Conservation (phyloP, 805 yeast genomes). For the Pichia rugopelliculosa region DNA sequence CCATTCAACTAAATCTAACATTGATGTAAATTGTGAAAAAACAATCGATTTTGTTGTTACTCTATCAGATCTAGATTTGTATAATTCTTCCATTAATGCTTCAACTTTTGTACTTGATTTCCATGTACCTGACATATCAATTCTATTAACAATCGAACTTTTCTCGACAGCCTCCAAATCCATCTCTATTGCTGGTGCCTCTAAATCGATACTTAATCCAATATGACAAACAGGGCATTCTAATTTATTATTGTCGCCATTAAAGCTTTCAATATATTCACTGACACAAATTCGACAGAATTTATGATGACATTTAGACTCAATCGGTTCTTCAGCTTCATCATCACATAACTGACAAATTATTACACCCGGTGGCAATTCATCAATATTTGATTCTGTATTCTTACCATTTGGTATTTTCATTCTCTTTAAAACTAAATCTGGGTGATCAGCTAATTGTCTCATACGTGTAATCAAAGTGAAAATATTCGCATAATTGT, state of each 20-base stretch:
- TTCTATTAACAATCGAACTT: slow-evolving; percentile 76
- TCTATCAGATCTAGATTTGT: slow-evolving; percentile 74
- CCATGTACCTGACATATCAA: slow-evolving; percentile 86
- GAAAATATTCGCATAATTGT: slow-evolving; percentile 95
- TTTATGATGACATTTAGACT: slow-evolving; percentile 86
- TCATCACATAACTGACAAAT: slow-evolving; percentile 94
- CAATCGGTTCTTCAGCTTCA: slow-evolving; percentile 96
- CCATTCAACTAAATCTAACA: slow-evolving; percentile 96
- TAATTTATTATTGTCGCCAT: slow-evolving; percentile 49
- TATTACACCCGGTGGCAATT: slow-evolving; percentile 39
- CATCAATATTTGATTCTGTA: slow-evolving; percentile 23
- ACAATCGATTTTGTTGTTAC: slow-evolving; percentile 93
- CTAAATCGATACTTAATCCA: slow-evolving; percentile 80
- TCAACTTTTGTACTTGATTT: slow-evolving; percentile 93
- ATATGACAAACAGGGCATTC: slow-evolving; percentile 97
- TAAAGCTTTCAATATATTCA: slow-evolving; percentile 80
- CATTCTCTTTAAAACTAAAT: slow-evolving; percentile 70
- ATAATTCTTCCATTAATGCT: slow-evolving; percentile 89
- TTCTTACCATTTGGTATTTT: slow-evolving; percentile 29
- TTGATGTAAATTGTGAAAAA: slow-evolving; percentile 81
- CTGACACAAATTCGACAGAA: slow-evolving; percentile 89
- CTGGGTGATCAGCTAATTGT: slow-evolving; percentile 98
- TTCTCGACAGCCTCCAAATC: slow-evolving; percentile 49
- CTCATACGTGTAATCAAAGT: slow-evolving; percentile 96
- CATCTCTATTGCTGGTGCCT: slow-evolving; percentile 77